Percentiles rank a stretch among this genome's conserved stretches.
These are phyloP conservation scores for Suhomyces yuchorum DNA, from an alignment of 1,139 yeast genomes.

Conservation along the genomic window DNA sequence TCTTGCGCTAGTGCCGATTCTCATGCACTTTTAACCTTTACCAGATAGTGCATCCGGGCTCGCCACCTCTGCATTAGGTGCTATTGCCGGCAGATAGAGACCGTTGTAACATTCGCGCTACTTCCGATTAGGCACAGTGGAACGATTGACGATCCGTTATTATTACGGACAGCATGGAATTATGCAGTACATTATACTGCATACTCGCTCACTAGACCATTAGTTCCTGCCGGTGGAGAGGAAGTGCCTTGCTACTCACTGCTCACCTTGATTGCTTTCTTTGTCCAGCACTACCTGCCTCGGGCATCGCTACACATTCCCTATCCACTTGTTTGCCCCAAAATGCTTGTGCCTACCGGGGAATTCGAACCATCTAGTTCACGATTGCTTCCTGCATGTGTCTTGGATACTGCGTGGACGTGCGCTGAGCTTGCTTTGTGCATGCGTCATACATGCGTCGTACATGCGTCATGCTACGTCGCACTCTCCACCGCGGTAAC, in stretches of 20 bases:
- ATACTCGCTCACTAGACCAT: neutral
- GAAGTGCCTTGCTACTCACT: too few relatives aligned
- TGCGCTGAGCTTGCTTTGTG: neutral
- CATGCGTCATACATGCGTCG: neutral
- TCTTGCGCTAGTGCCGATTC: constrained; percentile 7
- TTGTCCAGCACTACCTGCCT: too few relatives aligned
- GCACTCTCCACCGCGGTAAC: constrained; percentile 1
- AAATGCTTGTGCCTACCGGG: neutral
- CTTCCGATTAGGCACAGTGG: constrained; percentile 6
- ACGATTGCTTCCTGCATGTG: constrained; percentile 4
- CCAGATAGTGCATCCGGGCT: neutral
- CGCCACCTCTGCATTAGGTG: constrained; percentile 1
- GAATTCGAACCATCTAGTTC: neutral
- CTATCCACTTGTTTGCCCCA: too few relatives aligned
- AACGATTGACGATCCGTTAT: constrained; percentile 12
- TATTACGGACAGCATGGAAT: constrained; percentile 8
- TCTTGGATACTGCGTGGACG: neutral
- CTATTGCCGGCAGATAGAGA: constrained; percentile 6
- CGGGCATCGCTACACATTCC: too few relatives aligned
- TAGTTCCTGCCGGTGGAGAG: too few relatives aligned
- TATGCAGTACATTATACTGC: constrained; percentile 8
- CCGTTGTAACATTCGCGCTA: constrained; percentile 11
- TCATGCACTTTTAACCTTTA: constrained; percentile 9
- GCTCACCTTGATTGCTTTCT: too few relatives aligned
- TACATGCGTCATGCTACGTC: neutral